Evolutionary conservation across 768 basidiomycete genomes (phyloP).

Genomic region (Imleria badia): DNA sequence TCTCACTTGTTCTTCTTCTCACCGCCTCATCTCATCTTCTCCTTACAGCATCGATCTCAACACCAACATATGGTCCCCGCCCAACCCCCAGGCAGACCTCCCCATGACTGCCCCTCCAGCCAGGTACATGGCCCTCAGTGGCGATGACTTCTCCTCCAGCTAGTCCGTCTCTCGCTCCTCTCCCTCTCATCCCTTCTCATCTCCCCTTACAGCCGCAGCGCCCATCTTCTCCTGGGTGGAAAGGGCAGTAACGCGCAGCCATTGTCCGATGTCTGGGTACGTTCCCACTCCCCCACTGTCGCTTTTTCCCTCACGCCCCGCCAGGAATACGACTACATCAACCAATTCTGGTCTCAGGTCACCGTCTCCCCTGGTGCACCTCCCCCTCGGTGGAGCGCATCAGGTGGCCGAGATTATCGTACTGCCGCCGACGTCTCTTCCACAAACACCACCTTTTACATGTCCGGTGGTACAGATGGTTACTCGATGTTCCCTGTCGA

Average conservation of each 20-base stretch:
- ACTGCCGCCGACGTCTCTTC: constrained; percentile 27
- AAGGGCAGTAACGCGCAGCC: constrained; percentile 52
- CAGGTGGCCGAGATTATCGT: constrained; percentile 72
- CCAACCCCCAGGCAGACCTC: constrained; percentile 51
- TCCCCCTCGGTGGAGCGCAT: constrained; percentile 65
- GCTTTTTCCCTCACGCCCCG: constrained; percentile 5
- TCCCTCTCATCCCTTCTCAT: constrained; percentile 17
- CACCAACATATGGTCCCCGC: constrained; percentile 58
- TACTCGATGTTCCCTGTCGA: constrained; percentile 47
- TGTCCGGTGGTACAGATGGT: constrained; percentile 68
- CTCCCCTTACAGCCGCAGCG: constrained; percentile 55
- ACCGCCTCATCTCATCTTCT: constrained; percentile 6
- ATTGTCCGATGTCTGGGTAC: constrained; percentile 74
- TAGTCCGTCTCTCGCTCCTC: constrained; percentile 51
- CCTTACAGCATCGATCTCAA: constrained; percentile 58
- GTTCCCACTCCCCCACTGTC: constrained; percentile 17
- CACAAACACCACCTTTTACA: constrained; percentile 69
- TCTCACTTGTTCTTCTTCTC: neutral
- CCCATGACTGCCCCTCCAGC: constrained; percentile 51
- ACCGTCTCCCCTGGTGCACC: constrained; percentile 52
- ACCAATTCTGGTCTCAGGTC: constrained; percentile 75
- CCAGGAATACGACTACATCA: constrained; percentile 75
- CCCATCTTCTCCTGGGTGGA: constrained; percentile 75
- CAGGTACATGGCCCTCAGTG: constrained; percentile 62
- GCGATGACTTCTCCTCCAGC: constrained; percentile 76